A percentile compares a stretch with the other conserved stretches of the same genome.
Conservation (phyloP, 257 asterid genomes). For the Primulina eburnea region DNA sequence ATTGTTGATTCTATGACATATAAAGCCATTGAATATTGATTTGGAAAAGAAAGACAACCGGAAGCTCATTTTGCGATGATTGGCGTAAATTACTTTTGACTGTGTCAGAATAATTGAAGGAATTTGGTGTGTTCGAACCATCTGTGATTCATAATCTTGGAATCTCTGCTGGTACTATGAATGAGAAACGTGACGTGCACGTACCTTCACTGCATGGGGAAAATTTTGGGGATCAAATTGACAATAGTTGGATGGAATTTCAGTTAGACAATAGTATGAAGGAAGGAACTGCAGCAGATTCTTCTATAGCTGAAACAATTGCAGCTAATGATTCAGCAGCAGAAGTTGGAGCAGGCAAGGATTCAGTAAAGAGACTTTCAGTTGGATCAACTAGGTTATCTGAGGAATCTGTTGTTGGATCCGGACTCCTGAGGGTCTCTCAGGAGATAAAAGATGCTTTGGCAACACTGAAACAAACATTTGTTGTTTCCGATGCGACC, state of each 20-base stretch:
- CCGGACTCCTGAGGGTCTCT: conserved; percentile 62
- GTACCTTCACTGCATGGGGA: conserved; percentile 35
- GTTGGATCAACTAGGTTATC: background rate
- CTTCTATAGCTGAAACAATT: conserved; percentile 56
- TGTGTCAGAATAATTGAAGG: conserved; percentile 1
- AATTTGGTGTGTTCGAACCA: conserved; percentile 46
- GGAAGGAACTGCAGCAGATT: conserved; percentile 26
- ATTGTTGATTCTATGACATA: conserved; percentile 8
- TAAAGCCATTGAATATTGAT: conserved; percentile 12
- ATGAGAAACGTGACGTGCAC: conserved; percentile 29
- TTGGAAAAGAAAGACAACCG: conserved; percentile 13
- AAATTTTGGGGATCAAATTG: conserved; percentile 21
- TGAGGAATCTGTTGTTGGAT: background rate
- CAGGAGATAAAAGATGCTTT: conserved; percentile 93
- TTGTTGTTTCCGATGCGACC: conserved; percentile 94
- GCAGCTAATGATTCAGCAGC: conserved; percentile 41
- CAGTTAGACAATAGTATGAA: conserved; percentile 8
- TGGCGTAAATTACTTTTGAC: conserved; percentile 24
- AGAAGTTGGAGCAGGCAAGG: conserved; percentile 41
- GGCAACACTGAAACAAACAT: conserved; percentile 92
- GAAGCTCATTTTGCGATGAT: conserved; percentile 22
- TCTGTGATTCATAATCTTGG: conserved; percentile 20
- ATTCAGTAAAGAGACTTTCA: conserved; percentile 42
- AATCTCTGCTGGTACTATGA: conserved; percentile 23
- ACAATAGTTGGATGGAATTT: conserved; percentile 67